A percentile compares a stretch with the other conserved stretches of the same genome.
Evolutionary conservation across 768 basidiomycete species (phyloP).

Genomic region (Naganishia randhawae): DNA sequence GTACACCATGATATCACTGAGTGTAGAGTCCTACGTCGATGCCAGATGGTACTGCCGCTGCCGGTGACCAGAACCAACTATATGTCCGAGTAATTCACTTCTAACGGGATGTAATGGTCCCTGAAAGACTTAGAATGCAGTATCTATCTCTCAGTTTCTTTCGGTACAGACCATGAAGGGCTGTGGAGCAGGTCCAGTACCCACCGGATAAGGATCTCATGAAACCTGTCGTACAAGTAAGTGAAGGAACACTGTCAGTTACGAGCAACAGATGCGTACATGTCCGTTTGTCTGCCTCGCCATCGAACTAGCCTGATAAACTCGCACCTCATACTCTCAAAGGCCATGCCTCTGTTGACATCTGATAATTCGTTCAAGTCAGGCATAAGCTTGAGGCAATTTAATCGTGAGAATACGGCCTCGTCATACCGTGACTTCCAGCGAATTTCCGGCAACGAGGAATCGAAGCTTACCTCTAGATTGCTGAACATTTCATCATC

Average conservation of each 20-base stretch:
- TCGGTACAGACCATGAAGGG: not conserved
- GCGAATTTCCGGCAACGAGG: slow-evolving; percentile 51
- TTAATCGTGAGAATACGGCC: slow-evolving; percentile 58
- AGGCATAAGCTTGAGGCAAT: slow-evolving; percentile 83
- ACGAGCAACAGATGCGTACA: not conserved
- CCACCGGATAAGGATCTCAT: slow-evolving; percentile 44
- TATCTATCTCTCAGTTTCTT: no score
- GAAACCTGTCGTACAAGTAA: no score
- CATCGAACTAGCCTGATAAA: slow-evolving; percentile 87
- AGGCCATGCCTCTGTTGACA: slow-evolving; percentile 78
- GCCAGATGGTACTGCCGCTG: not conserved
- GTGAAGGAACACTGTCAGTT: slow-evolving; percentile 42
- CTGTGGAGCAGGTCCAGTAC: no score
- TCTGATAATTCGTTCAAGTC: slow-evolving; percentile 90
- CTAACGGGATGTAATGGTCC: slow-evolving; percentile 47
- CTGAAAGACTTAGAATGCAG: not conserved
- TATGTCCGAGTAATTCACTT: slow-evolving; percentile 46
- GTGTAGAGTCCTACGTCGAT: not conserved
- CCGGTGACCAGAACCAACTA: slow-evolving; percentile 40
- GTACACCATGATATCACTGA: slow-evolving; percentile 45
- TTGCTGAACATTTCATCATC: slow-evolving; percentile 97
- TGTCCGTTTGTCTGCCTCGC: slow-evolving; percentile 53
- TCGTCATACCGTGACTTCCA: not conserved
- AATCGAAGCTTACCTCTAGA: slow-evolving; percentile 63
- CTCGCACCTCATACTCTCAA: slow-evolving; percentile 92